Base-by-base conservation (phyloP, 108 stramenopile species). In the Parmales sp. region DNA sequence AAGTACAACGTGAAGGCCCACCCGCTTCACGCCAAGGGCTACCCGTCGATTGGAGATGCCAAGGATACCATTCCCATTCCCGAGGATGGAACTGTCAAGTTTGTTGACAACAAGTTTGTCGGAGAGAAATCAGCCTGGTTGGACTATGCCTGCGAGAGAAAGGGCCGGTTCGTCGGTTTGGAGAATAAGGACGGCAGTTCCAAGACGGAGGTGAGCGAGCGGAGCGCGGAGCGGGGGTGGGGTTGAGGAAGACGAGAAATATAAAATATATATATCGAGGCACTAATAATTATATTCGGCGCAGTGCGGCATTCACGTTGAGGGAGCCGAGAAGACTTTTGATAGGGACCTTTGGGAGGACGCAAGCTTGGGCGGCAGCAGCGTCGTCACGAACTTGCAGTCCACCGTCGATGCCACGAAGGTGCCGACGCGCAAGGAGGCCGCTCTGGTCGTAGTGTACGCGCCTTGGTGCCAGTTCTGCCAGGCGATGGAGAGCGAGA, bases 231-330 rank as follows among this genome's bases (percentile, higher is more conserved):
- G n/a, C n/a, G n/a, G n/a, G n/a, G n/a, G n/a, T n/a, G n/a, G n/a
- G n/a, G n/a, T n/a, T n/a, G n/a, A n/a, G n/a, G n/a, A n/a, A n/a
- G n/a, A n/a, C n/a, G n/a, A n/a, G n/a, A n/a, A n/a, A n/a, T n/a
- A n/a, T n/a, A n/a, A n/a, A n/a, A n/a, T n/a, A n/a, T n/a, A n/a
- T n/a, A n/a, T n/a, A n/a, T n/a, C n/a, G n/a, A n/a, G n/a, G n/a
- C n/a, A n/a, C n/a, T n/a, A n/a, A n/a, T n/a, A n/a, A n/a, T n/a
- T n/a, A n/a, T n/a, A n/a, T n/a, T n/a, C n/a, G n/a, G n/a, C n/a
- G n/a, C n/a, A n/a, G 74, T 96, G 95, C 75, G 95, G 95, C 51
- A 94, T 96, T 77, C 95, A 96, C 81, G 91, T 92, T 22, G 79
- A 67, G 68, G 91, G 91, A 31, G 91, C 91, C 38, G 91, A 92